These are phyloP conservation scores for Wallacemonas sp. DNA, from an alignment of 208 protist genomes.

Conservation along the genomic window DNA sequence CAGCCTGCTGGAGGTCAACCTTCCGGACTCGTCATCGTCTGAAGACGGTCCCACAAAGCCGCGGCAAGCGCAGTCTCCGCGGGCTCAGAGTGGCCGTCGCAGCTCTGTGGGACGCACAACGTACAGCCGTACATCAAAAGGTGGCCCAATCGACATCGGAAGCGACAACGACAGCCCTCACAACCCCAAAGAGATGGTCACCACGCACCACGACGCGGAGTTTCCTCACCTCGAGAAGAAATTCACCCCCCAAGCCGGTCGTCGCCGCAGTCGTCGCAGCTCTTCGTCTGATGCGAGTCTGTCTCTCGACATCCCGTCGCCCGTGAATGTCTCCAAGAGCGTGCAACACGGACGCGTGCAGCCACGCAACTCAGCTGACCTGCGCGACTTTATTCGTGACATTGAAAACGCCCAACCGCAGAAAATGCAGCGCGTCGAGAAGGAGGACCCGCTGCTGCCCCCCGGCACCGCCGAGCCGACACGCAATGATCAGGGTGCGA, in stretches of 20 bases:
- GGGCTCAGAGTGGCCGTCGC: slow-evolving; percentile 6
- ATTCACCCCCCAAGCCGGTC: neutral
- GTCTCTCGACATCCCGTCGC: slow-evolving; percentile 62
- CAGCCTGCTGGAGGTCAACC: slow-evolving; percentile 70
- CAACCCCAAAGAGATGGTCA: slow-evolving; percentile 56
- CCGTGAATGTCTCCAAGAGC: slow-evolving; percentile 45
- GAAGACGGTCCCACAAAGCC: slow-evolving; percentile 13
- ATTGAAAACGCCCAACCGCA: slow-evolving; percentile 16
- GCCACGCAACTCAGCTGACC: slow-evolving; percentile 54
- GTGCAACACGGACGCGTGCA: slow-evolving; percentile 24
- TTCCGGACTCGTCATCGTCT: slow-evolving; percentile 32
- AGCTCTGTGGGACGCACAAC: slow-evolving; percentile 38
- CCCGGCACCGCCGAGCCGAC: slow-evolving; percentile 21
- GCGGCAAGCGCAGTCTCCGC: no score
- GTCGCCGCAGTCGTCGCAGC: slow-evolving; percentile 14
- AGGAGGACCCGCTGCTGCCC: slow-evolving; percentile 15
- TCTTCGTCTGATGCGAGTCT: slow-evolving; percentile 26
- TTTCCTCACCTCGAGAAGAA: slow-evolving; percentile 40
- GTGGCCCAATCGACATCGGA: slow-evolving; percentile 75
- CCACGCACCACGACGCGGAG: slow-evolving; percentile 58
- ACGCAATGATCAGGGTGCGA: slow-evolving; percentile 54
- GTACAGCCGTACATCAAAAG: slow-evolving; percentile 64
- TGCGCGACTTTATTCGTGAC: slow-evolving; percentile 42
- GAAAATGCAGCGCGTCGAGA: slow-evolving; percentile 12
- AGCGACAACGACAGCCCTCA: slow-evolving; percentile 49